Conservation (phyloP, 2,329 filamentous ascomycete species). For the Escovopsis sp. region DNA sequence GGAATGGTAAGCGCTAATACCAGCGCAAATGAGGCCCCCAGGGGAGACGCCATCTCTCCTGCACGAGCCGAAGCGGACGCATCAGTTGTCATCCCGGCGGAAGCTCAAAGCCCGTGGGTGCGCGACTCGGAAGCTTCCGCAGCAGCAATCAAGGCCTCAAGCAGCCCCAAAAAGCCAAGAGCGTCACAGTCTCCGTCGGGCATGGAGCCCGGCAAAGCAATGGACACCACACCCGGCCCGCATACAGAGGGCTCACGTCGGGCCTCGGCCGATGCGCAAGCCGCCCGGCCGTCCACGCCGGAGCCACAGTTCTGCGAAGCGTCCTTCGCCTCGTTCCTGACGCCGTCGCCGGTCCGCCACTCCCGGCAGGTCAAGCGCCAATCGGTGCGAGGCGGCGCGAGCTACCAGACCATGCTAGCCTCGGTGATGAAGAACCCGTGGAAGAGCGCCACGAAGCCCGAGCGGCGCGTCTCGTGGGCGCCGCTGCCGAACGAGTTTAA, state of each 20-base stretch:
- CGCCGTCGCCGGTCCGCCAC: conserved; percentile 29
- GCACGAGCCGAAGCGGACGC: not conserved
- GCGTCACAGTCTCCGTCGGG: too few species aligned
- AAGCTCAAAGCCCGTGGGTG: conserved; percentile 12
- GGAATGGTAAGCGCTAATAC: not conserved
- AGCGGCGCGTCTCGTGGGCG: conserved; percentile 24
- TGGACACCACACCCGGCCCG: not conserved
- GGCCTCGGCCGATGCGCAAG: not conserved
- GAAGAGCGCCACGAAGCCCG: conserved; percentile 9
- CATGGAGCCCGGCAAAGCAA: not conserved
- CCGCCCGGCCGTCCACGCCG: conserved; percentile 22
- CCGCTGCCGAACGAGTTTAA: conserved; percentile 15
- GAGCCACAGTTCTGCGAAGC: conserved; percentile 35
- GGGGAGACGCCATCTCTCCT: not conserved
- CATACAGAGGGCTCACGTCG: not conserved
- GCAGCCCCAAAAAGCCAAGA: not conserved
- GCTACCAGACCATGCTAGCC: conserved; percentile 20
- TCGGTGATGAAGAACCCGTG: conserved; percentile 23
- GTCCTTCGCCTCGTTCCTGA: conserved; percentile 38
- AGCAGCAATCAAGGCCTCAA: not conserved
- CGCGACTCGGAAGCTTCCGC: not conserved
- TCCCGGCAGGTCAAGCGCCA: conserved; percentile 6
- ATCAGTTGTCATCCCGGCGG: not conserved
- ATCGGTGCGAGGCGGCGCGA: conserved; percentile 11
- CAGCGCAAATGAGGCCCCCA: not conserved